phyloP scores from a whole-genome alignment of 306 rosid species.

The Dalbergia cultrata region DNA sequence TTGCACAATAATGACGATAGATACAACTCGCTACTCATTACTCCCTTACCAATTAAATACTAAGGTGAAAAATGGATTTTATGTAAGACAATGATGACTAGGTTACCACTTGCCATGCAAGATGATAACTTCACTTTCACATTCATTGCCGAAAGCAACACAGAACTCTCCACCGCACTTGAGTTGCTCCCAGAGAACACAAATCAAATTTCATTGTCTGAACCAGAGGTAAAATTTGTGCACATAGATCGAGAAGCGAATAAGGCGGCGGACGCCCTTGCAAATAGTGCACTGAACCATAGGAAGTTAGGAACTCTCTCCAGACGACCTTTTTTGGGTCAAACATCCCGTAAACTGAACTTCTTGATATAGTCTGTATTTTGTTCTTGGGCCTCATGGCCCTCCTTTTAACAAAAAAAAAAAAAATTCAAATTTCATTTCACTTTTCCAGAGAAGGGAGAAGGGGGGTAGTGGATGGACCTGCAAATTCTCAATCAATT shows the following conservation, averaged over 20 bases:
- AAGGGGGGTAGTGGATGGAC: not conserved
- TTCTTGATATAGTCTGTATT: too few relatives aligned
- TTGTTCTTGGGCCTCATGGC: too few relatives aligned
- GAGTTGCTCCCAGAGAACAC: not conserved
- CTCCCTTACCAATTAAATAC: not conserved
- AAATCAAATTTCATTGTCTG: slow-evolving; percentile 2
- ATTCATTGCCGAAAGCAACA: slow-evolving; percentile 42
- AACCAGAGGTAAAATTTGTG: too few relatives aligned
- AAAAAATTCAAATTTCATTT: slow-evolving; percentile 6
- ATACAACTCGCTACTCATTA: not conserved
- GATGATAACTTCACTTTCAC: slow-evolving; percentile 11
- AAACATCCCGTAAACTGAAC: too few relatives aligned
- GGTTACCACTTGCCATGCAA: not conserved
- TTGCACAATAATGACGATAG: not conserved
- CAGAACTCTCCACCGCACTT: slow-evolving; percentile 19
- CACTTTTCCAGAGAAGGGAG: not conserved
- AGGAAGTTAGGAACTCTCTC: too few relatives aligned
- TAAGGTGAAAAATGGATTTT: not conserved
- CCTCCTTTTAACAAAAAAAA: too few relatives aligned
- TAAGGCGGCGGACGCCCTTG: too few relatives aligned
- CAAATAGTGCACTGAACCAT: too few relatives aligned
- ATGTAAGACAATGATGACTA: not conserved
- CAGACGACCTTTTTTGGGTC: too few relatives aligned
- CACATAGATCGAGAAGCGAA: too few relatives aligned
- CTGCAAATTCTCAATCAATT: not conserved